phyloP scores from a whole-genome alignment of 1,284 basidiomycete genomes.

The Cronartium ribicola region DNA sequence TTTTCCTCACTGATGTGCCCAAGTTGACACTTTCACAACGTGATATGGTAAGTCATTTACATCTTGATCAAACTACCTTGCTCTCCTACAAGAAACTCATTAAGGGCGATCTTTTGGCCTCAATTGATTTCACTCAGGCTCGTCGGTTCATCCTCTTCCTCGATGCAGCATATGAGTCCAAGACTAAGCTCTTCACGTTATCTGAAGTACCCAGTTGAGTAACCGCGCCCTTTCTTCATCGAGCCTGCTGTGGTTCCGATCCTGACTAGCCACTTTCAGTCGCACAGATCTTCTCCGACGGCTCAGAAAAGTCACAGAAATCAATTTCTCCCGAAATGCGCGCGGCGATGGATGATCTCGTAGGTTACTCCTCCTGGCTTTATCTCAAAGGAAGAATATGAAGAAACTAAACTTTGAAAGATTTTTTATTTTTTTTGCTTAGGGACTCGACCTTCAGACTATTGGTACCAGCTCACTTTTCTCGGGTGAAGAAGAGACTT shows the following conservation, averaged over 20 bases:
- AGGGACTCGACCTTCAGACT: constrained; percentile 71
- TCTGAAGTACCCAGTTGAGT: constrained; percentile 83
- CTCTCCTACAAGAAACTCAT: not conserved
- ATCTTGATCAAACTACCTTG: constrained; percentile 56
- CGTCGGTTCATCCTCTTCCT: constrained; percentile 36
- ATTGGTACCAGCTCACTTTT: constrained; percentile 81
- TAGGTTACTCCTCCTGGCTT: constrained; percentile 53
- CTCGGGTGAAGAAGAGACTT: constrained; percentile 85
- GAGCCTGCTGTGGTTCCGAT: not conserved
- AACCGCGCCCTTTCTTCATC: not conserved
- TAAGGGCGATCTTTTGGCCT: constrained; percentile 8
- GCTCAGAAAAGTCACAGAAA: not conserved
- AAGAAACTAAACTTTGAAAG: not conserved
- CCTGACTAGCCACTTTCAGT: not conserved
- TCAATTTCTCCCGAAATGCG: constrained; percentile 32
- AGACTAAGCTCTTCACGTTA: constrained; percentile 83
- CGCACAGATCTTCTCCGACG: constrained; percentile 22
- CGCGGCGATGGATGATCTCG: constrained; percentile 78
- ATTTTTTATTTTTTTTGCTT: constrained; percentile 41
- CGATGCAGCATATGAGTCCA: constrained; percentile 41
- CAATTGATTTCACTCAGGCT: constrained; percentile 24
- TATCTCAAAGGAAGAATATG: not conserved
- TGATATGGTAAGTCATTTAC: constrained; percentile 63
- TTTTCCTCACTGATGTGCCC: constrained; percentile 83
- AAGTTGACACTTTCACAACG: constrained; percentile 79